phyloP scores from a whole-genome alignment of 257 asterid species.

The Solanum pimpinellifolium region DNA sequence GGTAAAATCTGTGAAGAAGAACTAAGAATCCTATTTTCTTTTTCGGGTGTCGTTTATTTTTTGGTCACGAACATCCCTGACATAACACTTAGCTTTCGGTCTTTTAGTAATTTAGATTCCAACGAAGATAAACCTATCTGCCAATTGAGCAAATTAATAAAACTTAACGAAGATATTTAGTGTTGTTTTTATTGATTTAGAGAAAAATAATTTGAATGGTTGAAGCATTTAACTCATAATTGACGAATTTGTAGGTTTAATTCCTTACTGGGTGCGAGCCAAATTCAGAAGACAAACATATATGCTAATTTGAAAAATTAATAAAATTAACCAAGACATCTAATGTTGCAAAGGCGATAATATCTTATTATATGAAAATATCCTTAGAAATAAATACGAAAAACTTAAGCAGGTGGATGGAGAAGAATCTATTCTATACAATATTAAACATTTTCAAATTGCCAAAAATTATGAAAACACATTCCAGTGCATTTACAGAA shows the following conservation, averaged over 20 bases:
- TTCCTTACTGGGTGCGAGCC: neutral
- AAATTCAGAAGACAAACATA: neutral
- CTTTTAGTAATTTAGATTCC: neutral
- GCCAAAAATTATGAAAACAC: neutral
- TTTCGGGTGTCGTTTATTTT: no score
- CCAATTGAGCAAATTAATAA: neutral
- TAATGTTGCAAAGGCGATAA: neutral
- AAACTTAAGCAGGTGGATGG: neutral
- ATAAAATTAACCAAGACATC: neutral
- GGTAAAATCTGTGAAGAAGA: neutral
- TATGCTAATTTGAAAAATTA: neutral
- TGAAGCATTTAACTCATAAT: neutral
- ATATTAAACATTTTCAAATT: neutral
- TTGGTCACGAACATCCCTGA: neutral
- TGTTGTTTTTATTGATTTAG: neutral
- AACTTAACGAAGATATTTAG: neutral
- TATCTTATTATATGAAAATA: neutral
- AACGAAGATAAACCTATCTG: neutral
- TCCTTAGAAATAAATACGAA: neutral
- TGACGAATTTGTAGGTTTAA: neutral
- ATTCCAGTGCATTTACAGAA: neutral
- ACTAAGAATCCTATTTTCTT: neutral
- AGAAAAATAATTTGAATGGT: neutral
- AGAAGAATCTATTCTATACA: neutral
- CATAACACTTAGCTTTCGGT: neutral